Evolutionary conservation across 805 yeast species (phyloP).

Genomic region (Metschnikowia corniflorae): DNA sequence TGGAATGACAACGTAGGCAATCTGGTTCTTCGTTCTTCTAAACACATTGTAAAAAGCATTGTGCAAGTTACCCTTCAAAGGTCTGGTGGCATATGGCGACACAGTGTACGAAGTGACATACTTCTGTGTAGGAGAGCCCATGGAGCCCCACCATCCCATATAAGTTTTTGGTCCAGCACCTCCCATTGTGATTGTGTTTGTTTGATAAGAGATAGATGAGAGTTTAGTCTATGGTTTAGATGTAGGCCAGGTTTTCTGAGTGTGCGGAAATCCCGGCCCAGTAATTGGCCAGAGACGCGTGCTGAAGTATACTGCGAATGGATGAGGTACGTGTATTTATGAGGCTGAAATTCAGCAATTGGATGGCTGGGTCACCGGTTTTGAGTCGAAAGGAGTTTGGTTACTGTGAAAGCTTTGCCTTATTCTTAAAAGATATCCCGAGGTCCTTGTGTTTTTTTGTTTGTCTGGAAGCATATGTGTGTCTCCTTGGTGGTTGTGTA

Average conservation of each 20-base stretch:
- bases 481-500: too few species aligned
- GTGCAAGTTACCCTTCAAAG: constrained; percentile 82
- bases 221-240: background rate
- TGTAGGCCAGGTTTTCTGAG: background rate
- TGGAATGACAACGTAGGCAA: constrained; percentile 73
- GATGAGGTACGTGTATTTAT: too few species aligned
- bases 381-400: too few species aligned
- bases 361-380: too few species aligned
- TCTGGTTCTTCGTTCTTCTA: constrained; percentile 90
- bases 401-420: too few species aligned
- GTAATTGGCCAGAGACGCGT: constrained; percentile 15
- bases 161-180: constrained; percentile 70
- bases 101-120: constrained; percentile 84
- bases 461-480: too few species aligned
- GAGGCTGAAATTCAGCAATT: too few species aligned
- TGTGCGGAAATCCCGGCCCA: constrained; percentile 15
- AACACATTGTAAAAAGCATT: constrained; percentile 86
- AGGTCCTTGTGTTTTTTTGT: too few species aligned
- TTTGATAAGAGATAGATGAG: too few species aligned
- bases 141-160: constrained; percentile 97
- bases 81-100: constrained; percentile 91
- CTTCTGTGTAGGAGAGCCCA: constrained; percentile 81
- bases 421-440: too few species aligned
- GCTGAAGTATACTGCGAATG: constrained; percentile 1
- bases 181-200: constrained; percentile 63